Evolutionary conservation across 345 rosid species (phyloP).

Genomic region (Syzygium jambos): DNA sequence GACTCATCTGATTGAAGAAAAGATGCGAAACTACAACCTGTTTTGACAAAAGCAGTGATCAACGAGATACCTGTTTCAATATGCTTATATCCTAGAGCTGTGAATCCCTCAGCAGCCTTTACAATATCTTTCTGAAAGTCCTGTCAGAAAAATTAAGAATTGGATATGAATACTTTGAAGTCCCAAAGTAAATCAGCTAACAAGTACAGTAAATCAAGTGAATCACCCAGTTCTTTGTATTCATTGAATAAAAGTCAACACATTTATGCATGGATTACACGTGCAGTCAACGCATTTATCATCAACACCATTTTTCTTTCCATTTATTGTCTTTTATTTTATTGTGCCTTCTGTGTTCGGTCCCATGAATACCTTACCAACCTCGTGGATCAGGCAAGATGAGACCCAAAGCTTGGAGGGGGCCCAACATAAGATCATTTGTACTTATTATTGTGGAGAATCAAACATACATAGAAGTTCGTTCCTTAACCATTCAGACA

Average conservation of each 20-base stretch:
- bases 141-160: conserved; percentile 26
- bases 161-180: neutral
- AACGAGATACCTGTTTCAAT: conserved; percentile 69
- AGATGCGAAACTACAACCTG: neutral
- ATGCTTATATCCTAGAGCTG: conserved; percentile 67
- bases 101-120: conserved; percentile 73
- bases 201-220: neutral
- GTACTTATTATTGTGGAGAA: neutral
- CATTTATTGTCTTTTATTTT: neutral
- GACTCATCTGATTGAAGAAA: neutral
- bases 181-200: neutral
- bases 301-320: neutral
- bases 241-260: neutral
- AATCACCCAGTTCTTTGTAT: neutral
- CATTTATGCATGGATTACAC: neutral
- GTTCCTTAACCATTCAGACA: neutral
- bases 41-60: neutral
- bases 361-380: neutral
- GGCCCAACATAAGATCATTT: neutral
- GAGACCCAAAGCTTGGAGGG: neutral
- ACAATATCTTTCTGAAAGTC: conserved; percentile 82
- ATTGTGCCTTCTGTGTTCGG: neutral
- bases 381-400: neutral
- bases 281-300: neutral
- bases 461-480: neutral